Evolutionary conservation across 345 rosid species (phyloP).

Genomic region (Salix exigua): DNA sequence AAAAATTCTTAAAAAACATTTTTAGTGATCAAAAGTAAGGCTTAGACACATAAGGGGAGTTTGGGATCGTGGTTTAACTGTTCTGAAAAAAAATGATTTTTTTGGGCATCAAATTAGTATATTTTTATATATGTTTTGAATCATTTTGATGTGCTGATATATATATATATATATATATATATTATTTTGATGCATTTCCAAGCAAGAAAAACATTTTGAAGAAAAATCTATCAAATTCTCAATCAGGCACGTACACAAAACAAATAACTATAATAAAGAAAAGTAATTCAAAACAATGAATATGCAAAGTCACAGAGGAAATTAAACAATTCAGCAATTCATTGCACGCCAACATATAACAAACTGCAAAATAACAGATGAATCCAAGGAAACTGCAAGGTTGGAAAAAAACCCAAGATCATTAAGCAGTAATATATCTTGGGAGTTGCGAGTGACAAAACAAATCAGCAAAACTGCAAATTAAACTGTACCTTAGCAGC

Average conservation of each 20-base stretch:
- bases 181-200: too few relatives aligned
- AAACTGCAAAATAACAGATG: background rate
- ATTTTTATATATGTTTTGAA: too few relatives aligned
- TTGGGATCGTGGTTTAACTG: too few relatives aligned
- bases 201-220: too few relatives aligned
- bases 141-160: too few relatives aligned
- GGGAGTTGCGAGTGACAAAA: background rate
- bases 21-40: background rate
- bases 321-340: background rate
- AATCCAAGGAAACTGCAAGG: background rate
- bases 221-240: too few relatives aligned
- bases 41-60: background rate
- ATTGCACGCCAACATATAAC: background rate
- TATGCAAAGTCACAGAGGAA: background rate
- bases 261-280: background rate
- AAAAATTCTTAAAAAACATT: background rate
- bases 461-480: background rate
- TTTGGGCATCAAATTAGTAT: too few relatives aligned
- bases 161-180: too few relatives aligned
- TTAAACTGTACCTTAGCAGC: slow-evolving; percentile 68
- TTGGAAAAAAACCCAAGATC: background rate
- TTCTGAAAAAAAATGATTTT: too few relatives aligned
- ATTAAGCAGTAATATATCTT: background rate
- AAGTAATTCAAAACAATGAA: background rate
- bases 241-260: background rate